These are phyloP conservation scores for Ceratocystis papillata DNA, from an alignment of 2,329 filamentous ascomycete genomes.

Conservation along the genomic window DNA sequence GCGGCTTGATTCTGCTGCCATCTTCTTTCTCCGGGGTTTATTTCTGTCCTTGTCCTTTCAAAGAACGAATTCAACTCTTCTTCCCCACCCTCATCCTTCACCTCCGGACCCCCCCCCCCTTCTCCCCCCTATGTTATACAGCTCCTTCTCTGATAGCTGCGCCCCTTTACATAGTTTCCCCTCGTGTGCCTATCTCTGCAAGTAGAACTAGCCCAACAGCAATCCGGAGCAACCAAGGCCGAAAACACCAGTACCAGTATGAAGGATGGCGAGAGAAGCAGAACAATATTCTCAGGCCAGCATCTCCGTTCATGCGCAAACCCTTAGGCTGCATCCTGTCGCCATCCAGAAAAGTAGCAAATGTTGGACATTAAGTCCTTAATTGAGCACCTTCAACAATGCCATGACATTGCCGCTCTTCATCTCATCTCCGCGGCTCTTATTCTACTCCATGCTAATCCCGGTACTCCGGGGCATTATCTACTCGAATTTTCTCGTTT, in stretches of 20 bases:
- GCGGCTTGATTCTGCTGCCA: background rate
- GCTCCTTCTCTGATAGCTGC: background rate
- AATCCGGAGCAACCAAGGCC: too few species aligned
- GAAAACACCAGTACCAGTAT: too few species aligned
- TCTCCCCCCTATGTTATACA: background rate
- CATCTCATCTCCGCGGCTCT: conserved; percentile 1
- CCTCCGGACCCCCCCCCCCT: background rate
- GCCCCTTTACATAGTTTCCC: background rate
- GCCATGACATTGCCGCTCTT: background rate
- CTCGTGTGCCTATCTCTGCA: background rate
- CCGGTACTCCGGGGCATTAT: too few species aligned
- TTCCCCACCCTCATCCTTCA: background rate
- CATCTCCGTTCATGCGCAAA: too few species aligned
- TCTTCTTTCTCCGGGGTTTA: background rate
- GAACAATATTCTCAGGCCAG: too few species aligned
- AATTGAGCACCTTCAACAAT: background rate
- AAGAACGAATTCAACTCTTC: background rate
- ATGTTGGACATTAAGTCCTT: too few species aligned
- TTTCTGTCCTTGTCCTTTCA: too few species aligned
- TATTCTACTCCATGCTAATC: background rate
- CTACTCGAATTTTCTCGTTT: background rate
- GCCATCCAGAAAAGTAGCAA: too few species aligned
- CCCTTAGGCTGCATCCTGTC: too few species aligned
- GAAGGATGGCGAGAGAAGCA: too few species aligned
- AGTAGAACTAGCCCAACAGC: too few species aligned